Conservation (phyloP, 1,284 basidiomycete species). For the Ustilago trichophora region DNA sequence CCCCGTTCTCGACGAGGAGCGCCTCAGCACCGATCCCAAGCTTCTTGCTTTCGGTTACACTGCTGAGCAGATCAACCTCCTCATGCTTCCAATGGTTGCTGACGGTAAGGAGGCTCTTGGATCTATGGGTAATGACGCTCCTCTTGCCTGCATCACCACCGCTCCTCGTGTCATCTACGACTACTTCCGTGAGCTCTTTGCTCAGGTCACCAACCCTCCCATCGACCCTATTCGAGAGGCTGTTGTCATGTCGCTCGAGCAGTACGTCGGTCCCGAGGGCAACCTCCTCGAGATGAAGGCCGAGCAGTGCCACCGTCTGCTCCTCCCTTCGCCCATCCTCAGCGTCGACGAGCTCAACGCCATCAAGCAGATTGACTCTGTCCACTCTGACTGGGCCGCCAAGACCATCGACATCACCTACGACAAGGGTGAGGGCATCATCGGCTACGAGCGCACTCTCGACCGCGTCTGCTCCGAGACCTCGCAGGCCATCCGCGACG, state of each 20-base stretch:
- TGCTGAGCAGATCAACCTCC: constrained; percentile 60
- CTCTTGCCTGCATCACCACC: constrained; percentile 60
- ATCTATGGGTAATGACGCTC: constrained; percentile 64
- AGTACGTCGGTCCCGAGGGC: constrained; percentile 64
- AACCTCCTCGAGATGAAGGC: constrained; percentile 63
- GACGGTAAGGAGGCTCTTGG: constrained; percentile 64
- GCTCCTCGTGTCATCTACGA: constrained; percentile 62
- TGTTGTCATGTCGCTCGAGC: constrained; percentile 64
- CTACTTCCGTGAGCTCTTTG: constrained; percentile 65
- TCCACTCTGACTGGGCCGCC: constrained; percentile 57
- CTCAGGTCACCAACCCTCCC: constrained; percentile 65
- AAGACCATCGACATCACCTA: constrained; percentile 63
- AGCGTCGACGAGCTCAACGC: constrained; percentile 61
- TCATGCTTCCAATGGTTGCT: constrained; percentile 63
- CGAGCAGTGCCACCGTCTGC: constrained; percentile 61
- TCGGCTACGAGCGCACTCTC: constrained; percentile 59
- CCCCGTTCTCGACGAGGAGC: constrained; percentile 53
- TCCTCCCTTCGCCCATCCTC: constrained; percentile 58
- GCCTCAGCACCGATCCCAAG: constrained; percentile 60
- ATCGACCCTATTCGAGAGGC: constrained; percentile 65
- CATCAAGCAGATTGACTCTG: constrained; percentile 56
- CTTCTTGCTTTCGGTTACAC: constrained; percentile 64
- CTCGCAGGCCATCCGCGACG: constrained; percentile 59
- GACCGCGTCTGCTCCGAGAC: constrained; percentile 62
- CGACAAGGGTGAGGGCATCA: constrained; percentile 57